Evolutionary conservation across 306 rosid genomes (phyloP).

Genomic region (Cucumis cinereus): DNA sequence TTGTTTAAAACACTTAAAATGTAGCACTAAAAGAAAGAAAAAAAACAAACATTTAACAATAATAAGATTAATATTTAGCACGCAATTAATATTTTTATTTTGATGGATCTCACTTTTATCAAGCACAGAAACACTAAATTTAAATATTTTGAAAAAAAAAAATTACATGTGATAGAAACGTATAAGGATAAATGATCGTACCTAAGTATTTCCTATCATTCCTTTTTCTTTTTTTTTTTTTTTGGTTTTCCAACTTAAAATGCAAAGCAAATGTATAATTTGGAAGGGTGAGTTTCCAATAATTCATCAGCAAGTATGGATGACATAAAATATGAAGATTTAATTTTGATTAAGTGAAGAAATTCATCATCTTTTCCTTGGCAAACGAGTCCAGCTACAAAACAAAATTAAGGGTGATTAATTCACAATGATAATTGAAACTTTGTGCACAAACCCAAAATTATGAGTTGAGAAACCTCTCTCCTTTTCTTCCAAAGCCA

Average conservation of each 20-base stretch:
- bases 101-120: too few relatives aligned
- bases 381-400: background rate
- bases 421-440: background rate
- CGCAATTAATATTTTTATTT: too few relatives aligned
- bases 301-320: background rate
- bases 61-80: too few relatives aligned
- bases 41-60: too few relatives aligned
- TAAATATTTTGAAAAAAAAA: too few relatives aligned
- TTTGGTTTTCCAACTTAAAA: background rate
- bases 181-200: too few relatives aligned
- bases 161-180: too few relatives aligned
- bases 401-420: background rate
- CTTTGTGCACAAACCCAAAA: background rate
- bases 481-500: background rate
- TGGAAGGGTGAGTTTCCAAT: background rate
- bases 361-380: background rate
- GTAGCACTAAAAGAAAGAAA: too few relatives aligned
- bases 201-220: too few relatives aligned
- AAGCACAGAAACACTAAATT: too few relatives aligned
- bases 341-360: background rate
- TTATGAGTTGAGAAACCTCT: background rate
- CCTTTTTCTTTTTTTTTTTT: too few relatives aligned
- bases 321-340: background rate
- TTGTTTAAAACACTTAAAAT: too few relatives aligned
- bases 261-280: background rate